phyloP scores from a whole-genome alignment of 1,284 basidiomycete species.

The Heterobasidion annosum region DNA sequence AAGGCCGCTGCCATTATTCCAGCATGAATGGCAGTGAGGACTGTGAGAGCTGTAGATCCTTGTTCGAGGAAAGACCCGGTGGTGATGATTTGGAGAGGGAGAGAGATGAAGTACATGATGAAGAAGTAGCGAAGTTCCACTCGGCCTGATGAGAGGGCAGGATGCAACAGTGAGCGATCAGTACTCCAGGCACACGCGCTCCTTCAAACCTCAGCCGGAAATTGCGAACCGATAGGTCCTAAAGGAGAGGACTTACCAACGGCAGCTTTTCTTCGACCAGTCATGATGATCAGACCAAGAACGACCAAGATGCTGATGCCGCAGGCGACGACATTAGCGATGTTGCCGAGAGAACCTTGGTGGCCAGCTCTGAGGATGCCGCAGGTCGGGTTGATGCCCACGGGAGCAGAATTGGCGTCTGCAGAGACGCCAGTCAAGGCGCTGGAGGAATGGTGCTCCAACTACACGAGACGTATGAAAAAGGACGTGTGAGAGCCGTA shows the following conservation, averaged over 20 bases:
- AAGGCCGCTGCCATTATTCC: conserved; percentile 65
- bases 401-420: conserved; percentile 35
- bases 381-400: conserved; percentile 50
- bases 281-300: conserved; percentile 35
- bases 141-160: conserved; percentile 35
- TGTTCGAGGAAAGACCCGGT: conserved; percentile 72
- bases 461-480: conserved; percentile 14
- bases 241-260: conserved; percentile 25
- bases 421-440: conserved; percentile 31
- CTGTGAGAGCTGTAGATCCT: conserved; percentile 57
- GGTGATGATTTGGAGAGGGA: conserved; percentile 71
- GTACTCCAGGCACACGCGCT: neutral
- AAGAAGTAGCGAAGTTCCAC: conserved; percentile 63
- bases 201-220: neutral
- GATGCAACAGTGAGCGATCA: neutral
- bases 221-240: neutral
- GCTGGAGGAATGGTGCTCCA: conserved; percentile 21
- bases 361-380: conserved; percentile 33
- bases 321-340: conserved; percentile 67
- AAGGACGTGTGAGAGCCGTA: too few species aligned
- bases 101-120: conserved; percentile 56
- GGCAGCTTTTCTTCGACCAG: conserved; percentile 39
- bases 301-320: conserved; percentile 47
- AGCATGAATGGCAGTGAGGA: conserved; percentile 68
- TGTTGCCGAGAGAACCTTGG: conserved; percentile 40